These are phyloP conservation scores for Trichoderma harzianum DNA, from an alignment of 2,329 filamentous ascomycete genomes.

Conservation along the genomic window DNA sequence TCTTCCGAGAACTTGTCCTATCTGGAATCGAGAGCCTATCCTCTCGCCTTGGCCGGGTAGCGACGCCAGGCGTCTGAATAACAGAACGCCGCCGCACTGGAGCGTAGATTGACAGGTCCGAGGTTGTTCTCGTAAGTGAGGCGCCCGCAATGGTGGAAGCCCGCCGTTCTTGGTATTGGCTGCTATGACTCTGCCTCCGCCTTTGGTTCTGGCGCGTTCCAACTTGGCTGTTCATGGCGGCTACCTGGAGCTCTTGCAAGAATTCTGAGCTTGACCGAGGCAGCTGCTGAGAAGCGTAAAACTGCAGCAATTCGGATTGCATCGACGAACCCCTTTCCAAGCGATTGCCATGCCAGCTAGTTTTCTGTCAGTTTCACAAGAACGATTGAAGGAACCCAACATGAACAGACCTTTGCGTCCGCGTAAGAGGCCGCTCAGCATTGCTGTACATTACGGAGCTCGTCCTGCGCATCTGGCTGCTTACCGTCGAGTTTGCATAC, in stretches of 20 bases:
- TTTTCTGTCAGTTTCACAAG: background rate
- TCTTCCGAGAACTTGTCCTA: constrained; percentile 37
- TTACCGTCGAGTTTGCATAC: constrained; percentile 1
- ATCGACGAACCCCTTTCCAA: constrained; percentile 5
- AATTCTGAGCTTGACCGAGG: constrained; percentile 10
- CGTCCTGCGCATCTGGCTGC: constrained; percentile 4
- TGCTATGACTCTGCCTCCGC: background rate
- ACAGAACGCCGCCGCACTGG: constrained; percentile 48
- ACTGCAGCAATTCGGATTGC: constrained; percentile 5
- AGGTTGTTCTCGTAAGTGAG: constrained; percentile 28
- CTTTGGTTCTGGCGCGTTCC: background rate
- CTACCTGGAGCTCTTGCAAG: constrained; percentile 12
- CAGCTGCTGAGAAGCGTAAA: constrained; percentile 13
- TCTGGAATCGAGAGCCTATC: constrained; percentile 22
- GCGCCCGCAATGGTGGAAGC: constrained; percentile 15
- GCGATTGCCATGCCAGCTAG: constrained; percentile 16
- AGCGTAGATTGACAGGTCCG: constrained; percentile 47
- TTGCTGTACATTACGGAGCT: constrained; percentile 14
- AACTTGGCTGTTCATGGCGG: constrained; percentile 6
- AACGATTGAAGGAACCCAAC: background rate
- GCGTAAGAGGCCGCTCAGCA: constrained; percentile 4
- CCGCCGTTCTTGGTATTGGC: background rate
- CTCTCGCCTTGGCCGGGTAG: constrained; percentile 39
- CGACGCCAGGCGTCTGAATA: constrained; percentile 48
- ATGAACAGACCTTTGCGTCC: constrained; percentile 20